A percentile compares a stretch with the other conserved stretches of the same genome.
phyloP scores from a whole-genome alignment of 176 grass and related monocot genomes.

The Phragmites australis region DNA sequence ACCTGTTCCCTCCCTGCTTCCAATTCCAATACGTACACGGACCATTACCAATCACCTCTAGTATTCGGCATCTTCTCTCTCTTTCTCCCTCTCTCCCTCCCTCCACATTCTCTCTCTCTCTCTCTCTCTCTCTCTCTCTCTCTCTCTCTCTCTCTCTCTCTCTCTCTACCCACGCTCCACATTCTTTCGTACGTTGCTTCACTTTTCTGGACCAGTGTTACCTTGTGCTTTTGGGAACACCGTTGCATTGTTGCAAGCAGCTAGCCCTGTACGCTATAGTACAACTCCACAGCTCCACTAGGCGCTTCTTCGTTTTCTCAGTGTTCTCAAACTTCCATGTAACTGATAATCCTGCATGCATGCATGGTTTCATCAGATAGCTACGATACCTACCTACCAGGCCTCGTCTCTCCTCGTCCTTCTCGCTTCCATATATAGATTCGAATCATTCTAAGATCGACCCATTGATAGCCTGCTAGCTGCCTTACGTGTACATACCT shows the following conservation, averaged over 20 bases:
- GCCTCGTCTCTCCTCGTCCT: neutral
- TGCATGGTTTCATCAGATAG: neutral
- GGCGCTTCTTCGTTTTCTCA: slow-evolving; percentile 1
- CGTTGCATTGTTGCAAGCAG: slow-evolving; percentile 23
- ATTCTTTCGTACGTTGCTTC: slow-evolving; percentile 45
- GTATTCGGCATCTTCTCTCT: neutral
- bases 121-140: neutral
- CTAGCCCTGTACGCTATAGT: neutral
- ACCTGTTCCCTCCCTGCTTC: neutral
- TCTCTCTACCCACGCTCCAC: neutral
- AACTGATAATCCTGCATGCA: slow-evolving; percentile 4
- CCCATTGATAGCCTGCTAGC: neutral
- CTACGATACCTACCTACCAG: neutral
- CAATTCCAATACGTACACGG: slow-evolving; percentile 14
- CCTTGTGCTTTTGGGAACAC: slow-evolving; percentile 55
- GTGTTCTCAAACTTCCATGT: slow-evolving; percentile 46
- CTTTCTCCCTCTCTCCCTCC: slow-evolving; percentile 2
- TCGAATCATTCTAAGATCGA: slow-evolving; percentile 33
- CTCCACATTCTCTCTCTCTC: too few relatives aligned
- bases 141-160: neutral
- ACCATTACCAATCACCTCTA: neutral
- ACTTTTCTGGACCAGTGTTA: slow-evolving; percentile 43
- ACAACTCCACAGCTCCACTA: too few relatives aligned
- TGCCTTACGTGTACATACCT: slow-evolving; percentile 23
- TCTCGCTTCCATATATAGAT: slow-evolving; percentile 23